Percentiles rank a stretch among this genome's conserved stretches.
Conservation (phyloP, 2,329 filamentous ascomycete genomes). For the Pseudogymnoascus sp. region DNA sequence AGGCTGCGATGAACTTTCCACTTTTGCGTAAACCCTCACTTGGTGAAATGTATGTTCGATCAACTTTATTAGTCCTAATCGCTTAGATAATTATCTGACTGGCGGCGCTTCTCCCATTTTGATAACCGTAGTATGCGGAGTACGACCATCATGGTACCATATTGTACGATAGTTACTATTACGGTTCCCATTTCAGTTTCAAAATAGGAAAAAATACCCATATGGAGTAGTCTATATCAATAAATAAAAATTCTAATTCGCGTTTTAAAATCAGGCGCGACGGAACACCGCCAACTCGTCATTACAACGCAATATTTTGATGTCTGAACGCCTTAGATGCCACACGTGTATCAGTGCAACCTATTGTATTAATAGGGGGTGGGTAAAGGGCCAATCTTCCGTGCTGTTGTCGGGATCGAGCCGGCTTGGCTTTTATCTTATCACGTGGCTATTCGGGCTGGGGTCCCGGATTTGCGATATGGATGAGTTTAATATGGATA, state of each 20-base stretch:
- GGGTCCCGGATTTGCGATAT: neutral
- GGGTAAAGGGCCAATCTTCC: neutral
- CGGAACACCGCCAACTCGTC: neutral
- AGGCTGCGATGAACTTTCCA: neutral
- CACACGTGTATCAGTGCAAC: neutral
- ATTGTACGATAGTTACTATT: neutral
- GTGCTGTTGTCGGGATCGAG: neutral
- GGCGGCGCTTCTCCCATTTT: neutral
- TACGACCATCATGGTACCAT: neutral
- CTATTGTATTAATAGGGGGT: neutral
- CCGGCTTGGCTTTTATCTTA: neutral
- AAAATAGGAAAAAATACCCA: neutral
- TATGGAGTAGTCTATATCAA: neutral
- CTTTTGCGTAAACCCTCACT: neutral
- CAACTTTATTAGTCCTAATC: neutral
- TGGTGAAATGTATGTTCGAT: neutral
- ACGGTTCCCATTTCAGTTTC: neutral
- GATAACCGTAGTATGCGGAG: neutral
- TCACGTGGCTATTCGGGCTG: neutral
- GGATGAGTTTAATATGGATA: constrained; percentile 9
- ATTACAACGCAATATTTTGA: neutral
- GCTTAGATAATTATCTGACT: neutral
- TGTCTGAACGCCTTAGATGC: neutral
- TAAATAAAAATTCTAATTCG: neutral
- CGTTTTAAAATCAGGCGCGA: neutral